Percentiles rank a stretch among this genome's conserved stretches.
Evolutionary conservation across 345 rosid genomes (phyloP).

Genomic region (Gossypioides kirkii): DNA sequence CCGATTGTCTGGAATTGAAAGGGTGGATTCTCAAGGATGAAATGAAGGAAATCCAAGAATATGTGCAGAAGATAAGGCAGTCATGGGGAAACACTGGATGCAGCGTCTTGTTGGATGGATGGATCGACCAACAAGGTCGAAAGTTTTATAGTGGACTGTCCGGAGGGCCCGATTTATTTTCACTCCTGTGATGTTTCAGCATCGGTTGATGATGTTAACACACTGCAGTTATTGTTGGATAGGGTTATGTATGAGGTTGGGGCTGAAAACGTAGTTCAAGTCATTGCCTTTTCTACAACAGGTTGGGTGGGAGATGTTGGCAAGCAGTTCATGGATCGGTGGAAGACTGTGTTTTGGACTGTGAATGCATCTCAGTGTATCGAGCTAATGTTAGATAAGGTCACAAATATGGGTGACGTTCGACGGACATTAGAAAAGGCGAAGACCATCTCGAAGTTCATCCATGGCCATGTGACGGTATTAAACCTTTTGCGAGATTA

Average conservation of each 20-base stretch:
- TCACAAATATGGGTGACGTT: constrained; percentile 22
- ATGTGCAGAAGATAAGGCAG: constrained; percentile 34
- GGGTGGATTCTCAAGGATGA: constrained; percentile 37
- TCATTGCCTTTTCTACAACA: constrained; percentile 37
- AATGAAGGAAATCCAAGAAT: constrained; percentile 32
- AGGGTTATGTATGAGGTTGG: constrained; percentile 45
- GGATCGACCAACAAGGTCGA: constrained; percentile 45
- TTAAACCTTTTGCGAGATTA: constrained; percentile 26
- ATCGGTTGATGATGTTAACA: constrained; percentile 11
- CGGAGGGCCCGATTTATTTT: constrained; percentile 49
- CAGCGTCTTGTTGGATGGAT: constrained; percentile 62
- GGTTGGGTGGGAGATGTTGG: constrained; percentile 53
- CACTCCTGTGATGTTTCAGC: constrained; percentile 38
- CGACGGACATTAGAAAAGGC: constrained; percentile 31
- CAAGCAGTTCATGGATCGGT: constrained; percentile 28
- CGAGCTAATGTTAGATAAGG: constrained; percentile 46
- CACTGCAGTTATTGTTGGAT: constrained; percentile 35
- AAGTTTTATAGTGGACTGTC: constrained; percentile 48
- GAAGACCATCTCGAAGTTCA: constrained; percentile 30
- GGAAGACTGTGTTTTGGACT: constrained; percentile 45
- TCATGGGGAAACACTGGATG: constrained; percentile 61
- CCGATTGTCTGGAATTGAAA: constrained; percentile 28
- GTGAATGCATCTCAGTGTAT: constrained; percentile 54
- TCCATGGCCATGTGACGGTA: constrained; percentile 26
- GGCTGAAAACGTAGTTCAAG: constrained; percentile 44